phyloP scores from a whole-genome alignment of 352 stramenopile genomes.

The Phytophthora chlamydospora region DNA sequence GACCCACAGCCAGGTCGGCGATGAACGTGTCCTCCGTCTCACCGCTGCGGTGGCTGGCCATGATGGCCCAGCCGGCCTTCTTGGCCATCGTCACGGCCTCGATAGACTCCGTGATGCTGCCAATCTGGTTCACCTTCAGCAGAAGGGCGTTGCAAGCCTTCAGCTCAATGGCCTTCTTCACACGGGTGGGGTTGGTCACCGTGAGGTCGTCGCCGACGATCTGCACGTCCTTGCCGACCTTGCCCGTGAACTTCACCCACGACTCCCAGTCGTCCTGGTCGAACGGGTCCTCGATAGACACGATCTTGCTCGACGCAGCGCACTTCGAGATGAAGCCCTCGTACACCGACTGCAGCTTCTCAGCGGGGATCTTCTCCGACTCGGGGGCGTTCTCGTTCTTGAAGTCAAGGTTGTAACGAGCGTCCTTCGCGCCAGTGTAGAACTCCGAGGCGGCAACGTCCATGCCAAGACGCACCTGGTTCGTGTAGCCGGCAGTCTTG shows the following conservation, averaged over 20 bases:
- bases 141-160: constrained; percentile 98
- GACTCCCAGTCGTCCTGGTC: constrained; percentile 98
- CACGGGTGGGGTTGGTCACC: constrained; percentile 98
- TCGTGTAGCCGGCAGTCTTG: constrained; percentile 94
- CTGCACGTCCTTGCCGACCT: constrained; percentile 92
- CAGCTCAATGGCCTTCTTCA: constrained; percentile 94
- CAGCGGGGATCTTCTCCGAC: constrained; percentile 89
- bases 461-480: constrained; percentile 97
- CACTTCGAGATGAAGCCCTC: constrained; percentile 91
- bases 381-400: constrained; percentile 94
- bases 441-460: constrained; percentile 99
- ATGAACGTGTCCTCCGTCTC: constrained; percentile 99
- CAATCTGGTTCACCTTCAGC: constrained; percentile 99
- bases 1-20: constrained; percentile 98
- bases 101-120: constrained; percentile 98
- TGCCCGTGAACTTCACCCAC: constrained; percentile 94
- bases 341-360: constrained; percentile 97
- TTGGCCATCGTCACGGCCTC: constrained; percentile 99
- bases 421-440: constrained; percentile 92
- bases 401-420: constrained; percentile 99
- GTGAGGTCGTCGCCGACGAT: constrained; percentile 99
- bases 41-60: constrained; percentile 98
- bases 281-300: constrained; percentile 99
- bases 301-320: constrained; percentile 95
- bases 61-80: constrained; percentile 98